Evolutionary conservation across 129 eudicot genomes (phyloP).

Genomic region (Helianthus tuberosus): DNA sequence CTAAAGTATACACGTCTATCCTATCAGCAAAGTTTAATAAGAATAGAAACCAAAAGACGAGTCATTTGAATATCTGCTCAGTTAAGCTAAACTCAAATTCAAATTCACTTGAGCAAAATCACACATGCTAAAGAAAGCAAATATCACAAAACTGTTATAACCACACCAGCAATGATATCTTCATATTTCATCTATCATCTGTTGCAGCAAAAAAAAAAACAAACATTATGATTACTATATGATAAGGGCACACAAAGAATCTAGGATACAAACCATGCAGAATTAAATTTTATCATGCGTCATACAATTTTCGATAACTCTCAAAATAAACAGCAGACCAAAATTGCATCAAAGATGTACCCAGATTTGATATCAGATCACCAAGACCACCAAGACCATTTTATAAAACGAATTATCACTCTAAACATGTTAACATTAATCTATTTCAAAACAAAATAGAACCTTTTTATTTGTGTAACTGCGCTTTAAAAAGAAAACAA

Average conservation of each 20-base stretch:
- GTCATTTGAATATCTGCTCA: background rate
- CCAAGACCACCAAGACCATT: background rate
- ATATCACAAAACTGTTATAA: conserved; percentile 1
- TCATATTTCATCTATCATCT: background rate
- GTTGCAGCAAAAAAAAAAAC: background rate
- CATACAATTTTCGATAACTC: background rate
- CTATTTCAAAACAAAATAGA: too few species aligned
- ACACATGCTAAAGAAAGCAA: conserved; percentile 10
- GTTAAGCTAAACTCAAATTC: background rate
- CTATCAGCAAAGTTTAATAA: background rate
- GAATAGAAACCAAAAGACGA: background rate
- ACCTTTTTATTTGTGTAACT: too few species aligned
- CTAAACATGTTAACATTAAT: background rate
- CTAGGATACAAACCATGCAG: background rate
- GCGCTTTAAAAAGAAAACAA: too few species aligned
- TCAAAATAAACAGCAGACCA: background rate
- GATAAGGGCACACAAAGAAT: background rate
- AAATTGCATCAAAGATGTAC: background rate
- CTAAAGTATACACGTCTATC: too few species aligned
- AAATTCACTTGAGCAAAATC: background rate
- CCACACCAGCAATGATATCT: conserved; percentile 4
- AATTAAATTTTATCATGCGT: background rate
- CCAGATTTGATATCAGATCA: background rate
- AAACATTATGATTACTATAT: background rate
- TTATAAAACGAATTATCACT: background rate